These are phyloP conservation scores for Zymoseptoria brevis DNA, from an alignment of 2,329 filamentous ascomycete genomes.

Conservation along the genomic window DNA sequence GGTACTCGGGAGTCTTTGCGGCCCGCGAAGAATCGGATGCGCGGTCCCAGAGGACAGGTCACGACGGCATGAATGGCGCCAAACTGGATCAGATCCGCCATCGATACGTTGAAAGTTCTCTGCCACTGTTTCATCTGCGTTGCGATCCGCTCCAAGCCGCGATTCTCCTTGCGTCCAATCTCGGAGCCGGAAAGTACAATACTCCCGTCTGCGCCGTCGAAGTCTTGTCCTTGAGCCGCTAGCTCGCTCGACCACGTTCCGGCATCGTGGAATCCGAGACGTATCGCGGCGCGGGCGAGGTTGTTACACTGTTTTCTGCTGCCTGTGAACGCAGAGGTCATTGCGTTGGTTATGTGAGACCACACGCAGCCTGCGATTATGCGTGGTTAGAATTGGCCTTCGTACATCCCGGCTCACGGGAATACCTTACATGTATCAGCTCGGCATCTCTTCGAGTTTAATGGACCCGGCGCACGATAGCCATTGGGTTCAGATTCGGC, in stretches of 20 bases:
- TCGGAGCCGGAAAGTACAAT: constrained; percentile 33
- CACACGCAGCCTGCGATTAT: not conserved
- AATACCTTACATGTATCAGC: not conserved
- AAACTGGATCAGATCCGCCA: constrained; percentile 35
- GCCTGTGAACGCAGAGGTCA: constrained; percentile 3
- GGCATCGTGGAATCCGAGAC: constrained; percentile 30
- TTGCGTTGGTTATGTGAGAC: not conserved
- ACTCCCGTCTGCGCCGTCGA: constrained; percentile 36
- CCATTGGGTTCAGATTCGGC: not conserved
- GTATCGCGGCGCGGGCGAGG: constrained; percentile 29
- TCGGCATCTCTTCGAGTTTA: not conserved
- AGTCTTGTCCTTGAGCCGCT: not conserved
- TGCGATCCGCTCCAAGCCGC: constrained; percentile 34
- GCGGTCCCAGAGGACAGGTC: constrained; percentile 33
- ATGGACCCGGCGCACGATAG: not conserved
- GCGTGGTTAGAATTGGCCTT: not conserved
- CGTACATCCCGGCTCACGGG: not conserved
- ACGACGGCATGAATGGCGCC: constrained; percentile 33
- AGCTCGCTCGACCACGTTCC: constrained; percentile 9
- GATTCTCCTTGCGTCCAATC: constrained; percentile 33
- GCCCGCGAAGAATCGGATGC: constrained; percentile 38
- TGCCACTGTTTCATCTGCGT: constrained; percentile 11
- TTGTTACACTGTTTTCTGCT: constrained; percentile 25
- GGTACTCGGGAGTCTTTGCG: constrained; percentile 38
- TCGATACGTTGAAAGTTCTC: constrained; percentile 28